Evolutionary conservation across 805 yeast species (phyloP).

Genomic region (Helenozyma rhizophorensis): DNA sequence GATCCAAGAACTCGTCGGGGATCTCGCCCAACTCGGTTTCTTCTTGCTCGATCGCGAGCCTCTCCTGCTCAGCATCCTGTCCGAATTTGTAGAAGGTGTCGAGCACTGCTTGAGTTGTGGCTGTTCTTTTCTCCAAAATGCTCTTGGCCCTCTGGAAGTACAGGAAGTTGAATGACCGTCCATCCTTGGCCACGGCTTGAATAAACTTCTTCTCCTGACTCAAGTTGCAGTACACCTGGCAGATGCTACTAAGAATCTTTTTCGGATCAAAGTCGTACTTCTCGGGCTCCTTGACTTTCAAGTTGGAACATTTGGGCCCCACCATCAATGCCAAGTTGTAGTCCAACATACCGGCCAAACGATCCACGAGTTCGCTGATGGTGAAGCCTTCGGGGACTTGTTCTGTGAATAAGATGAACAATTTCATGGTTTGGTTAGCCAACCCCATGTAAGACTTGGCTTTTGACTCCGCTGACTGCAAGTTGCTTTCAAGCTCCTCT

Average conservation of each 20-base stretch:
- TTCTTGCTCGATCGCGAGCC: slow-evolving; percentile 67
- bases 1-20: slow-evolving; percentile 96
- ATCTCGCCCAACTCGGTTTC: slow-evolving; percentile 87
- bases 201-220: slow-evolving; percentile 62
- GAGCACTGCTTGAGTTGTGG: slow-evolving; percentile 47
- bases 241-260: slow-evolving; percentile 59
- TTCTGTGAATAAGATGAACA: slow-evolving; percentile 76
- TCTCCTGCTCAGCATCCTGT: slow-evolving; percentile 56
- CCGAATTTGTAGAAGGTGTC: slow-evolving; percentile 52
- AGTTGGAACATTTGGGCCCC: slow-evolving; percentile 88
- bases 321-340: slow-evolving; percentile 89
- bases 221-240: slow-evolving; percentile 73
- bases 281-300: slow-evolving; percentile 81
- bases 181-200: slow-evolving; percentile 81
- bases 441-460: slow-evolving; percentile 81
- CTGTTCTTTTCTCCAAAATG: slow-evolving; percentile 56
- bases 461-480: slow-evolving; percentile 63
- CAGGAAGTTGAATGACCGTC: slow-evolving; percentile 73
- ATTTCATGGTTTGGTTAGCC: slow-evolving; percentile 73
- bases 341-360: slow-evolving; percentile 93
- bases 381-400: slow-evolving; percentile 86
- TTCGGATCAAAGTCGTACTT: slow-evolving; percentile 81
- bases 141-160: slow-evolving; percentile 68
- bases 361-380: slow-evolving; percentile 84
- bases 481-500: slow-evolving; percentile 55